These are phyloP conservation scores for Plantago ovata DNA, from an alignment of 257 asterid species.

Conservation along the genomic window DNA sequence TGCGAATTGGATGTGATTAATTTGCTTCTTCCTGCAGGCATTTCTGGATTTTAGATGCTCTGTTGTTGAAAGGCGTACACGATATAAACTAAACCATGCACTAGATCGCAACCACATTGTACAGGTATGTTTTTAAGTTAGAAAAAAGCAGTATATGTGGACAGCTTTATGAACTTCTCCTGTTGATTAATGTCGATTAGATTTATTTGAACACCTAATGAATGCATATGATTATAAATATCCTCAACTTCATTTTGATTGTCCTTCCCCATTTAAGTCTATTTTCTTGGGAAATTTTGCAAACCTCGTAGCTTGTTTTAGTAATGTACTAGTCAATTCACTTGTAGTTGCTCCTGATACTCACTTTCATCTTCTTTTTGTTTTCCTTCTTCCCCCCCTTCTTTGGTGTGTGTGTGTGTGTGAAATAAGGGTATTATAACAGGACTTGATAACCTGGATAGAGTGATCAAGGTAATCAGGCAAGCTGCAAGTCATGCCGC, in stretches of 20 bases:
- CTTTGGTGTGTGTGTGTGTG: slow-evolving; percentile 22
- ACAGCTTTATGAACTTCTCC: background rate
- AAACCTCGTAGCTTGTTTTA: slow-evolving; percentile 5
- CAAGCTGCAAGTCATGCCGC: slow-evolving; percentile 64
- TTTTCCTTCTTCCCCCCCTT: too few species aligned
- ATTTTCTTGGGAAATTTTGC: background rate
- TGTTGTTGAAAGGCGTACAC: slow-evolving; percentile 90
- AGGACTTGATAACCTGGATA: slow-evolving; percentile 89
- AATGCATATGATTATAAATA: background rate
- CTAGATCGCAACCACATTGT: slow-evolving; percentile 86
- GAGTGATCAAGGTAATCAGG: slow-evolving; percentile 61
- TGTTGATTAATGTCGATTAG: slow-evolving; percentile 14
- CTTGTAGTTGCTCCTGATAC: slow-evolving; percentile 13
- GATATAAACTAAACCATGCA: slow-evolving; percentile 76
- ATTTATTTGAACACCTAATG: slow-evolving; percentile 6
- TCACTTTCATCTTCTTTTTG: background rate
- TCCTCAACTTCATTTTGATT: background rate
- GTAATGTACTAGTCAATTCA: background rate
- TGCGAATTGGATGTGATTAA: background rate
- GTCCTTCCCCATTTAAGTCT: background rate
- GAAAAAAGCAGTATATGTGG: slow-evolving; percentile 7
- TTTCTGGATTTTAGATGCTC: slow-evolving; percentile 91
- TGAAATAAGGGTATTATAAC: slow-evolving; percentile 63
- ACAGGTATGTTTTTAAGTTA: slow-evolving; percentile 49
- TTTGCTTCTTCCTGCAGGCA: slow-evolving; percentile 49